Conservation (phyloP, 2,329 filamentous ascomycete genomes). For the Colletotrichum sublineola region DNA sequence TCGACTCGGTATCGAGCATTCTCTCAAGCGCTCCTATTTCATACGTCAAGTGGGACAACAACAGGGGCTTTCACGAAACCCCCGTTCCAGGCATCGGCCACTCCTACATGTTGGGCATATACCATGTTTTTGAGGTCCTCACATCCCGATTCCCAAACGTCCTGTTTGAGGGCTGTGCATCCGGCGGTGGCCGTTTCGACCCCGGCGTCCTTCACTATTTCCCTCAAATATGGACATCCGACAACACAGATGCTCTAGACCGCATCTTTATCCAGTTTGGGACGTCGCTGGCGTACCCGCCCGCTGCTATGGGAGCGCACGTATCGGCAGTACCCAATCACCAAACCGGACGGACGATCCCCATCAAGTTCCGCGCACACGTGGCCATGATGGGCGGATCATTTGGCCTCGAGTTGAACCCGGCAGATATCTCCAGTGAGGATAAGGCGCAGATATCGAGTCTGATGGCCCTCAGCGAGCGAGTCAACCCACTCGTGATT, state of each 20-base stretch:
- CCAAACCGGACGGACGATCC: constrained; percentile 66
- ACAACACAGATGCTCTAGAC: constrained; percentile 73
- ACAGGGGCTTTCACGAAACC: constrained; percentile 73
- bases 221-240: constrained; percentile 75
- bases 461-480: constrained; percentile 67
- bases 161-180: constrained; percentile 76
- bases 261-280: constrained; percentile 74
- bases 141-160: constrained; percentile 72
- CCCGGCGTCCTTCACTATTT: constrained; percentile 74
- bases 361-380: constrained; percentile 72
- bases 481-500: constrained; percentile 71
- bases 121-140: constrained; percentile 71
- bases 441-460: constrained; percentile 67
- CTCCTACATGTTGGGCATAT: constrained; percentile 73
- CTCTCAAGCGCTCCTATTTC: constrained; percentile 66
- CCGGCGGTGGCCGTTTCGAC: constrained; percentile 75
- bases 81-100: constrained; percentile 67
- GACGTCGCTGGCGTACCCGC: constrained; percentile 72
- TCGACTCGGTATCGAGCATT: constrained; percentile 66
- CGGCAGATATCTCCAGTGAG: constrained; percentile 61
- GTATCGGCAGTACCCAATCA: constrained; percentile 72
- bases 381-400: constrained; percentile 78
- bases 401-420: constrained; percentile 75
- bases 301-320: constrained; percentile 75
- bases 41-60: constrained; percentile 79